Conservation (phyloP, 2,329 filamentous ascomycete genomes). For the Setomelanomma holmii region DNA sequence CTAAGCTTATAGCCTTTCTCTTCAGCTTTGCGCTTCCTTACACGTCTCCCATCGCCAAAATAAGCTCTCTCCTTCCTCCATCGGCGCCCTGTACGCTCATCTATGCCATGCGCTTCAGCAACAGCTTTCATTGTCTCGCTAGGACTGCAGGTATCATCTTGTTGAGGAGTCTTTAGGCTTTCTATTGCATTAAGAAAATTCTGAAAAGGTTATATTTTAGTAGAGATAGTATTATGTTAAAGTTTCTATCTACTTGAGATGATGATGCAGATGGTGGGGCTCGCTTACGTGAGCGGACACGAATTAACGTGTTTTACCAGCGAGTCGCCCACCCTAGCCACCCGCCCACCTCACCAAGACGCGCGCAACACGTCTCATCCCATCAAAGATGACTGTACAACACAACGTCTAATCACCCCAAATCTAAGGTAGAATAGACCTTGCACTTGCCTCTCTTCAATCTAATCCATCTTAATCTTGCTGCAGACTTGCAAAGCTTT, state of each 20-base stretch:
- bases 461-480: too few relatives aligned
- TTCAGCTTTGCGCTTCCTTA: background rate
- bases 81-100: background rate
- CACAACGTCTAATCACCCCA: too few relatives aligned
- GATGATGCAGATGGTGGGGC: background rate
- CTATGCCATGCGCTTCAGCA: background rate
- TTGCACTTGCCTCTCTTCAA: too few relatives aligned
- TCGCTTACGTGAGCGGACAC: background rate
- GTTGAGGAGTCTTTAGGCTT: background rate
- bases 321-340: too few relatives aligned
- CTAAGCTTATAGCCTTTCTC: conserved; percentile 2
- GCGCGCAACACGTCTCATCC: too few relatives aligned
- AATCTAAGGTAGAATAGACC: too few relatives aligned
- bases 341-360: too few relatives aligned
- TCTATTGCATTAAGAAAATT: background rate
- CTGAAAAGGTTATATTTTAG: background rate
- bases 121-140: background rate
- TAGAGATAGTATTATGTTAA: too few relatives aligned
- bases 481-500: too few relatives aligned
- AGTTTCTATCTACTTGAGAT: background rate
- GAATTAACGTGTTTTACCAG: too few relatives aligned
- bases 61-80: background rate
- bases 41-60: background rate
- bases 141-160: background rate
- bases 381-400: too few relatives aligned